Evolutionary conservation across 371 early-diverging fungal genomes (phyloP).

Genomic region (Circinella minor): DNA sequence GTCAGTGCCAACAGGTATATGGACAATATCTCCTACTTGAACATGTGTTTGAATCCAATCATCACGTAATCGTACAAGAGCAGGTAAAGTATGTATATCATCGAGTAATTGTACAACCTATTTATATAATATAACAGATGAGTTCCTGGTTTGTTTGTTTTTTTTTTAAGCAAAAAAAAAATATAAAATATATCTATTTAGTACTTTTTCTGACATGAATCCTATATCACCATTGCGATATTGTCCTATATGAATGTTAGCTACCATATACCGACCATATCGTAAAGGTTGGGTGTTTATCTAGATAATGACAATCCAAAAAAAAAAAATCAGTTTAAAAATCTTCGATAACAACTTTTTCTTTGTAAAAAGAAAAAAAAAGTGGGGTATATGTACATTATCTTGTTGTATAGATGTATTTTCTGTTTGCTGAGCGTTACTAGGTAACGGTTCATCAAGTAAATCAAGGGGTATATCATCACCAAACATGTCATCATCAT

Average conservation of each 20-base stretch:
- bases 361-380: background rate
- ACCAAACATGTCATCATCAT: conserved; percentile 48
- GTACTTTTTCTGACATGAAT: conserved; percentile 20
- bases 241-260: background rate
- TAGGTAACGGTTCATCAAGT: conserved; percentile 20
- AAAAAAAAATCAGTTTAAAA: background rate
- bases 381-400: background rate
- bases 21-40: conserved; percentile 48
- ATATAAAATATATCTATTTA: background rate
- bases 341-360: too few relatives aligned
- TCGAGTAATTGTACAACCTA: conserved; percentile 10
- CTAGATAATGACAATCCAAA: too few relatives aligned
- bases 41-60: conserved; percentile 52
- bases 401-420: background rate
- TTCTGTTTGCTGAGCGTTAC: background rate
- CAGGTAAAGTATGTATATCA: background rate
- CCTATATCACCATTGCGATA: conserved; percentile 7
- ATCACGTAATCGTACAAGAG: conserved; percentile 36
- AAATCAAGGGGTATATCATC: conserved; percentile 44
- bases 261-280: conserved; percentile 23
- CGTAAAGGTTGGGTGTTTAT: background rate
- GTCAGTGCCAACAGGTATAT: conserved; percentile 40
- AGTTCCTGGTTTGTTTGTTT: too few relatives aligned
- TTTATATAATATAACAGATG: background rate
- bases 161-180: background rate